Evolutionary conservation across 495 filamentous ascomycete genomes (phyloP).

Genomic region (Aeminium ludgeri): DNA sequence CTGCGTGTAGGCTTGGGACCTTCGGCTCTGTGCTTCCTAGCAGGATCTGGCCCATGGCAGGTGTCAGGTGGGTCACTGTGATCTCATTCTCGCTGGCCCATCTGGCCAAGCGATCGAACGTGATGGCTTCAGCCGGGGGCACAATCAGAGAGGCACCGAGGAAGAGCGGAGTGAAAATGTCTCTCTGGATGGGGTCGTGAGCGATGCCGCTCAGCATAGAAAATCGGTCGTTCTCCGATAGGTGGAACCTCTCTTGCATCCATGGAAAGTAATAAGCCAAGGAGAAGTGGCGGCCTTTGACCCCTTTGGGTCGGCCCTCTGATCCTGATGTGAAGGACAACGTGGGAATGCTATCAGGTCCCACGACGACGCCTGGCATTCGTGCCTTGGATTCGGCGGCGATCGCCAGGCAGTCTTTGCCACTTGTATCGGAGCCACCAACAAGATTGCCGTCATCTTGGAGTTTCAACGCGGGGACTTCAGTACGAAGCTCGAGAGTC

Average conservation of each 20-base stretch:
- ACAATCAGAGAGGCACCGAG: constrained; percentile 68
- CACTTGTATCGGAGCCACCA: constrained; percentile 46
- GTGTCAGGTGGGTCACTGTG: constrained; percentile 82
- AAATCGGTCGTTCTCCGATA: constrained; percentile 60
- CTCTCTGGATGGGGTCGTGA: constrained; percentile 81
- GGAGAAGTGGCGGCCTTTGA: constrained; percentile 74
- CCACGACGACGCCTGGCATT: constrained; percentile 60
- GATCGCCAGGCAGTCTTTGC: constrained; percentile 47
- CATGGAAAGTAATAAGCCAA: constrained; percentile 78
- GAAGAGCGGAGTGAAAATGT: constrained; percentile 90
- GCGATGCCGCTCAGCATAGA: constrained; percentile 70
- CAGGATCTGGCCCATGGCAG: constrained; percentile 91
- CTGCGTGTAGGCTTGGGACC: constrained; percentile 42
- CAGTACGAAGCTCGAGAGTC: constrained; percentile 53
- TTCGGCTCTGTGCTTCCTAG: constrained; percentile 51
- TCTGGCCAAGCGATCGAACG: constrained; percentile 73
- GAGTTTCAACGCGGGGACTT: constrained; percentile 61
- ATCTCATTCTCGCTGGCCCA: constrained; percentile 72
- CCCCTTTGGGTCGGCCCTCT: constrained; percentile 75
- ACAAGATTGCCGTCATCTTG: constrained; percentile 54
- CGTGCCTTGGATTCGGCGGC: constrained; percentile 36
- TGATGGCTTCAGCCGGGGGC: constrained; percentile 69
- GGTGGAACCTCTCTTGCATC: constrained; percentile 73
- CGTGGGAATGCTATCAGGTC: constrained; percentile 75
- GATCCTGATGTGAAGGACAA: constrained; percentile 73